Evolutionary conservation across 805 yeast genomes (phyloP), one percentile per base, ranked within the genome.

Genomic region (Saccharomycopsis sp.): DNA sequence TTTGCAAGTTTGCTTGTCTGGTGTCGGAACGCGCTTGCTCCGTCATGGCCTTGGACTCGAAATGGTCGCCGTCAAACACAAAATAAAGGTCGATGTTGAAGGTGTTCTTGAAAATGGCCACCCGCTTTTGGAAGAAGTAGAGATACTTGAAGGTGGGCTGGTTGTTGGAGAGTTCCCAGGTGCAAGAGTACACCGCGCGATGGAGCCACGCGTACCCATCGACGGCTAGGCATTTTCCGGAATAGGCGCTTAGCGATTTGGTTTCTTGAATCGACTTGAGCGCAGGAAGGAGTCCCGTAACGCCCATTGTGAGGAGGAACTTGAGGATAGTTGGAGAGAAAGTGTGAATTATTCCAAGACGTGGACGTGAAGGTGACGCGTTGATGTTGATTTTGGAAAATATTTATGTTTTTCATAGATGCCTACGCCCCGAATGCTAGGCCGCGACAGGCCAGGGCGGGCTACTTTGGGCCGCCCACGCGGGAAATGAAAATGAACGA

Each of bases 201-300:
- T 92, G 99, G 4, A 92, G 71, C 99, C 99, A 92, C 1, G 96
- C 87, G 54, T 86, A 92, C 0, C 95, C 88, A 56, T 92, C 99
- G n/a, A 92, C 79, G 0, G 95, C 99, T 32, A 88, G 62, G 0
- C 82, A 76, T 52, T 78, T 68, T 1, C 95, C 96, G 10, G 75
- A 60, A 56, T 75, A 84, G 26, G 71, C 61, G 41, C 71, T 69
- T 34, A 88, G 61, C 2, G 78, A 60, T 1, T 73, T 68, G 0
- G 70, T 67, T 39, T 69, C 69, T 52, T 82, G 92, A 31, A 84
- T 80, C 21, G 81, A 75, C 56, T 82, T 84, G 48, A 89, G 65
- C 42, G 73, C 74, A n/a, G 83, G 88, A 23, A 86, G 71, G 18
- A 89, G 67, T 0, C 96, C 96, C 19, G 77, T 64, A 27, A 86